Evolutionary conservation across 495 filamentous ascomycete genomes (phyloP).

Genomic region (Penicillium pulvis): DNA sequence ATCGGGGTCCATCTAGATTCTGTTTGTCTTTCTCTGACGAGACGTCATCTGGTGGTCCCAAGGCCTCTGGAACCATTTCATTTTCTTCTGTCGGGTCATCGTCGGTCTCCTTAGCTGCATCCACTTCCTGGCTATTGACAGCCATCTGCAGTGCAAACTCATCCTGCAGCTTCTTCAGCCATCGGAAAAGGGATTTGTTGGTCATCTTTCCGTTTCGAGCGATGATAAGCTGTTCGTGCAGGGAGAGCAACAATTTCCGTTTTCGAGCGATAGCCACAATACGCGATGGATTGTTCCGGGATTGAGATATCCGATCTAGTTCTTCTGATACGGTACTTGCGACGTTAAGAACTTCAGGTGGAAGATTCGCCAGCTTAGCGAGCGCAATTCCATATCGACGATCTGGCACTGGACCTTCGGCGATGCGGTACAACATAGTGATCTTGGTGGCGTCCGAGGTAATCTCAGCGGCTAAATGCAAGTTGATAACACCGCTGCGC

Average conservation of each 20-base stretch:
- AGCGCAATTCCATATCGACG: conserved; percentile 78
- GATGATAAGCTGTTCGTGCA: conserved; percentile 76
- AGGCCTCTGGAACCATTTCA: background rate
- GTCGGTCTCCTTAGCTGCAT: conserved; percentile 13
- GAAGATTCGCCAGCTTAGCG: conserved; percentile 74
- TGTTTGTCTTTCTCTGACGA: background rate
- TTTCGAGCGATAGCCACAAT: conserved; percentile 58
- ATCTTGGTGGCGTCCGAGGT: conserved; percentile 54
- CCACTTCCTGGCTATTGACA: conserved; percentile 50
- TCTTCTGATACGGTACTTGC: conserved; percentile 65
- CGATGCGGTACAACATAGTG: conserved; percentile 84
- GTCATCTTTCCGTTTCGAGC: conserved; percentile 69
- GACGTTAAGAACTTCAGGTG: conserved; percentile 62
- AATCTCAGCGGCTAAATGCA: conserved; percentile 78
- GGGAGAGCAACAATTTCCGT: conserved; percentile 70
- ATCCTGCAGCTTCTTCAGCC: conserved; percentile 70
- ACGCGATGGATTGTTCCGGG: conserved; percentile 57
- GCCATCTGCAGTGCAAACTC: conserved; percentile 78
- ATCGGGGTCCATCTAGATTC: background rate
- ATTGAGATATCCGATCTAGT: conserved; percentile 55
- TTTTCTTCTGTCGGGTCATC: conserved; percentile 1
- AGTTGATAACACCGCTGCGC: conserved; percentile 72
- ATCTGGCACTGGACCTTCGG: conserved; percentile 67
- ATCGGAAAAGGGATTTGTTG: conserved; percentile 58
- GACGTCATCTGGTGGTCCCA: background rate